Percentiles rank a stretch among this genome's conserved stretches.
Conservation (phyloP, 345 rosid genomes). For the Brassica juncea region DNA sequence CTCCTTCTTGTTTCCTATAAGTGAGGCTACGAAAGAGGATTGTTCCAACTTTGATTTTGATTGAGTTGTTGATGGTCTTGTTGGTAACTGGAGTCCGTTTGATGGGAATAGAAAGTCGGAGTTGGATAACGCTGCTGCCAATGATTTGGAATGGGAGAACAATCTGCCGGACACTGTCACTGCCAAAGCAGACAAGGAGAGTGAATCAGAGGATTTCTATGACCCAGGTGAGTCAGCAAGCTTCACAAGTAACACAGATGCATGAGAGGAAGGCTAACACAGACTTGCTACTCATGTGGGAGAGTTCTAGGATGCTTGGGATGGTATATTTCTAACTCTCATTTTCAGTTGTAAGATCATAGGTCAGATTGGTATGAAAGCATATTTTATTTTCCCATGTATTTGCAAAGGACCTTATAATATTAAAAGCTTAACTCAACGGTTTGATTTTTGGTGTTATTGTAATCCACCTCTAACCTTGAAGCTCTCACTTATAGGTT, state of each 20-base stretch:
- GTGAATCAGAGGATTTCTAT: slow-evolving; percentile 59
- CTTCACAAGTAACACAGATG: slow-evolving; percentile 57
- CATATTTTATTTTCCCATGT: not conserved
- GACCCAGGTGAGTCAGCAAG: slow-evolving; percentile 69
- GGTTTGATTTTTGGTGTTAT: not conserved
- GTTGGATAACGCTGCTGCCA: slow-evolving; percentile 27
- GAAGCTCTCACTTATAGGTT: slow-evolving; percentile 2
- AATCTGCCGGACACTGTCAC: slow-evolving; percentile 33
- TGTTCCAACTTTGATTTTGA: slow-evolving; percentile 32
- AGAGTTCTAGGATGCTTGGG: slow-evolving; percentile 83
- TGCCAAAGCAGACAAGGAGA: slow-evolving; percentile 44
- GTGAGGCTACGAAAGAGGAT: slow-evolving; percentile 37
- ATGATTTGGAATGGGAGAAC: slow-evolving; percentile 33
- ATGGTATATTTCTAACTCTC: slow-evolving; percentile 50
- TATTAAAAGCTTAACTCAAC: not conserved
- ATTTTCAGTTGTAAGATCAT: slow-evolving; percentile 2
- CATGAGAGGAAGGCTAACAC: slow-evolving; percentile 44
- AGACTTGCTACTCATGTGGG: slow-evolving; percentile 53
- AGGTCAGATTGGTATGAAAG: not conserved
- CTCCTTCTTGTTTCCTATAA: slow-evolving; percentile 44
- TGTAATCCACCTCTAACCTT: slow-evolving; percentile 7
- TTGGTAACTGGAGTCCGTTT: not conserved
- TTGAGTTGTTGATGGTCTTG: slow-evolving; percentile 34
- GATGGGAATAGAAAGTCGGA: slow-evolving; percentile 32
- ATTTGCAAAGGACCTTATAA: not conserved